Percentiles rank a stretch among this genome's conserved stretches.
Conservation (phyloP, 2,329 filamentous ascomycete genomes). For the Hysterium pulicare region DNA sequence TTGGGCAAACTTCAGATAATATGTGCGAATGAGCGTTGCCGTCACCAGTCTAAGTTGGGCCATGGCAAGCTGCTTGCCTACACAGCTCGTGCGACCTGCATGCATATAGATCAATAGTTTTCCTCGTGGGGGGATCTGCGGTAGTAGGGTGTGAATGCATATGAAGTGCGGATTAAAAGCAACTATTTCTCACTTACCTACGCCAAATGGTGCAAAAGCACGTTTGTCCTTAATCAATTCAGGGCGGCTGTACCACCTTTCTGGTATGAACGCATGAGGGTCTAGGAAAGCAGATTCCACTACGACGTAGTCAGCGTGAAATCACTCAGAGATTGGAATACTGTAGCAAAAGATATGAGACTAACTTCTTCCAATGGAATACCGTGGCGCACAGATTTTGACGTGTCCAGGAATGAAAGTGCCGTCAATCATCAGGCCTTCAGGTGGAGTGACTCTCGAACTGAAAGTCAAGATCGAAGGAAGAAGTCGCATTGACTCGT, state of each 20-base stretch:
- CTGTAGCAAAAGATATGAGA: too few relatives aligned
- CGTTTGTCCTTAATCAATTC: slow-evolving; percentile 32
- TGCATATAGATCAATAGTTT: too few relatives aligned
- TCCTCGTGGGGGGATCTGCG: too few relatives aligned
- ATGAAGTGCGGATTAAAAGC: too few relatives aligned
- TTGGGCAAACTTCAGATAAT: slow-evolving; percentile 36
- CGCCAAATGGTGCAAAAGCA: slow-evolving; percentile 34
- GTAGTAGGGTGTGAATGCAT: too few relatives aligned
- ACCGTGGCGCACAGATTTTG: neutral
- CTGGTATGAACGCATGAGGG: slow-evolving; percentile 26
- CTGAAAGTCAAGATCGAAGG: slow-evolving; percentile 7
- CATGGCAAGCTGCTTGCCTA: slow-evolving; percentile 37
- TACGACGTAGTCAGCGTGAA: too few relatives aligned
- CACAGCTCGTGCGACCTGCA: slow-evolving; percentile 32
- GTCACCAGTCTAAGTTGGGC: slow-evolving; percentile 36
- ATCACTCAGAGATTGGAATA: too few relatives aligned
- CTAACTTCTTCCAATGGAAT: neutral
- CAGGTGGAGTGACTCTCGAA: neutral
- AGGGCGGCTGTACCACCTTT: slow-evolving; percentile 35
- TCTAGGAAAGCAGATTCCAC: neutral
- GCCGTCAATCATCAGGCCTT: neutral
- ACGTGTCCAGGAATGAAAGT: neutral
- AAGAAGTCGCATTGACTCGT: slow-evolving; percentile 29
- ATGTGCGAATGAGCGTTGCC: slow-evolving; percentile 31
- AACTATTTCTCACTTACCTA: too few relatives aligned